Conservation (phyloP, 179 eudicot species). For the Kewa caespitosa region DNA sequence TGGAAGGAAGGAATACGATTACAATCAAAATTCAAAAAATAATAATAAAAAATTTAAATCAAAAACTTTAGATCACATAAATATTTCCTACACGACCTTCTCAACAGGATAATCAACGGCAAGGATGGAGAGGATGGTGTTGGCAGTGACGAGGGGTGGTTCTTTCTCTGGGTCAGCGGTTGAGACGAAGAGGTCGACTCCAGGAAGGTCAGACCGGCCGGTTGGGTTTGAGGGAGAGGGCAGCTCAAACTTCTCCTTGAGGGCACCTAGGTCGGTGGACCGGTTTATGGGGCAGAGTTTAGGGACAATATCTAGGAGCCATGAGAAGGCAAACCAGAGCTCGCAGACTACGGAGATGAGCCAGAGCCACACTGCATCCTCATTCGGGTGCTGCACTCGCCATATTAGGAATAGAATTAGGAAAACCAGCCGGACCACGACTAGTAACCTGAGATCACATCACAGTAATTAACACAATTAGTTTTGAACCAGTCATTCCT, state of each 20-base stretch:
- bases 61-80: too few species aligned
- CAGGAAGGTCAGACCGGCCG: conserved; percentile 89
- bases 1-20: too few species aligned
- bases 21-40: too few species aligned
- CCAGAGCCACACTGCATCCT: conserved; percentile 88
- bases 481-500: too few species aligned
- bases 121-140: conserved; percentile 82
- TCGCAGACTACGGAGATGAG: conserved; percentile 72
- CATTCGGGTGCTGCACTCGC: conserved; percentile 66
- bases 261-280: conserved; percentile 56
- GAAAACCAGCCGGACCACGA: conserved; percentile 51
- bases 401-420: conserved; percentile 63
- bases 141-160: conserved; percentile 82
- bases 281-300: conserved; percentile 75
- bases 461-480: too few species aligned
- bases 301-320: conserved; percentile 88
- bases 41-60: too few species aligned
- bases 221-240: conserved; percentile 70
- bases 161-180: conserved; percentile 95
- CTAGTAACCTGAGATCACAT: conserved; percentile 72
- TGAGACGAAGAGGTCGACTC: conserved; percentile 76
- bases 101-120: conserved; percentile 86
- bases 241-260: conserved; percentile 77
- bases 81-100: too few species aligned
- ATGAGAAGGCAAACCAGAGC: conserved; percentile 85